A percentile compares a stretch with the other conserved stretches of the same genome.
Conservation (phyloP, 306 rosid genomes). For the Trichosanthes truncata region DNA sequence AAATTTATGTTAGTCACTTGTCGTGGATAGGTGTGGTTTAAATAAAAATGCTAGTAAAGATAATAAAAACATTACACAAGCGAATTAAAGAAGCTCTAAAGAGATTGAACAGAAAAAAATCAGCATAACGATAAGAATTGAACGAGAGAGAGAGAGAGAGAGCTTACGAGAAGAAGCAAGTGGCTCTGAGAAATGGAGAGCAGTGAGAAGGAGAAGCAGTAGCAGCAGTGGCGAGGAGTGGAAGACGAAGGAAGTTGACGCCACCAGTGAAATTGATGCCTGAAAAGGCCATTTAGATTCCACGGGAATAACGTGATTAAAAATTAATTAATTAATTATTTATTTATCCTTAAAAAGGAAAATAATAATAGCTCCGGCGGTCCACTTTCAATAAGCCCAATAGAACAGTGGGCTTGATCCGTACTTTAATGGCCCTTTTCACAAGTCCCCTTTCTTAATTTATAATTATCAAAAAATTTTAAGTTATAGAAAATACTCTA, state of each 20-base stretch:
- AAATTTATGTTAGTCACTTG: background rate
- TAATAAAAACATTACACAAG: background rate
- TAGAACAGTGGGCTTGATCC: background rate
- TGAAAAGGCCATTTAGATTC: conserved; percentile 9
- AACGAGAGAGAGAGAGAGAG: background rate
- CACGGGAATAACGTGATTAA: no score
- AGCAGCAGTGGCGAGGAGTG: background rate
- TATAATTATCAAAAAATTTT: no score
- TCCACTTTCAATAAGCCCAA: background rate
- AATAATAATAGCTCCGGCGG: background rate
- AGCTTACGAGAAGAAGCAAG: conserved; percentile 8
- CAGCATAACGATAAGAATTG: background rate
- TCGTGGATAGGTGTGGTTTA: background rate
- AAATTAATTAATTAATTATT: no score
- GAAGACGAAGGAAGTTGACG: conserved; percentile 3
- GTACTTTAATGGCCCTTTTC: background rate
- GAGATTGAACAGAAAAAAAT: background rate
- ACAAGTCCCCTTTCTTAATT: no score
- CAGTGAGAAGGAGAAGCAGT: background rate
- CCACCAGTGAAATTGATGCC: background rate
- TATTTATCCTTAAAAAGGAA: no score
- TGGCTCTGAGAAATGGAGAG: background rate
- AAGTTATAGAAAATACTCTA: no score
- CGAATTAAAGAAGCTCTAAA: background rate
- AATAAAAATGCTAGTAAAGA: background rate